phyloP scores from a whole-genome alignment of 2,329 filamentous ascomycete genomes.

The Neocatenulostroma microsporum region DNA sequence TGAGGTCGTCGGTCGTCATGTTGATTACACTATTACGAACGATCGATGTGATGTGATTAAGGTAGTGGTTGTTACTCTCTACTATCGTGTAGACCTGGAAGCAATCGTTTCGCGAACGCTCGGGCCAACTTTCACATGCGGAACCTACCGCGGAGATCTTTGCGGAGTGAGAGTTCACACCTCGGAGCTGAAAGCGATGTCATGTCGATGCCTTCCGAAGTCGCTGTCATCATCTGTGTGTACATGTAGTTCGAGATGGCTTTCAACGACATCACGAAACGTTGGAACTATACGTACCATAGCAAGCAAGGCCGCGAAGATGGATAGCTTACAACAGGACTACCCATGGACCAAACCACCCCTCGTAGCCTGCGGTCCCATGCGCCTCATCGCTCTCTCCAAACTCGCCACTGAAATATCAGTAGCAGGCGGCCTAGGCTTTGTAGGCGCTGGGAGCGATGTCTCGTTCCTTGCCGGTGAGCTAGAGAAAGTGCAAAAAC shows the following conservation, averaged over 20 bases:
- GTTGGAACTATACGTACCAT: too few relatives aligned
- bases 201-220: too few relatives aligned
- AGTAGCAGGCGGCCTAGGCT: slow-evolving; percentile 43
- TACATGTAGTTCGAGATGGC: too few relatives aligned
- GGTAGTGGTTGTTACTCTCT: not conserved
- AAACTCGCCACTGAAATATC: slow-evolving; percentile 55
- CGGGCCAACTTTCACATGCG: too few relatives aligned
- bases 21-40: too few relatives aligned
- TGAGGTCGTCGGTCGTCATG: slow-evolving; percentile 25
- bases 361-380: slow-evolving; percentile 57
- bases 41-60: not conserved
- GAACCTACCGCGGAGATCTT: slow-evolving; percentile 1
- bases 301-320: slow-evolving; percentile 1
- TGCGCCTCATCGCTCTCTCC: slow-evolving; percentile 55
- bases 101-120: not conserved
- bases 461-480: slow-evolving; percentile 27
- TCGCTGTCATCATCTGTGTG: too few relatives aligned
- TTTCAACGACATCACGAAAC: too few relatives aligned
- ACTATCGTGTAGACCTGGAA: not conserved
- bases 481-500: slow-evolving; percentile 21
- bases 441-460: slow-evolving; percentile 40
- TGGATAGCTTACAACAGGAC: slow-evolving; percentile 23
- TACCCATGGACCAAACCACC: slow-evolving; percentile 55
- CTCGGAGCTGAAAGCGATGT: too few relatives aligned
- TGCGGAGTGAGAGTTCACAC: too few relatives aligned